These are phyloP conservation scores for Coelastrella sp. DNA, from an alignment of 139 green algal genomes.

Conservation along the genomic window DNA sequence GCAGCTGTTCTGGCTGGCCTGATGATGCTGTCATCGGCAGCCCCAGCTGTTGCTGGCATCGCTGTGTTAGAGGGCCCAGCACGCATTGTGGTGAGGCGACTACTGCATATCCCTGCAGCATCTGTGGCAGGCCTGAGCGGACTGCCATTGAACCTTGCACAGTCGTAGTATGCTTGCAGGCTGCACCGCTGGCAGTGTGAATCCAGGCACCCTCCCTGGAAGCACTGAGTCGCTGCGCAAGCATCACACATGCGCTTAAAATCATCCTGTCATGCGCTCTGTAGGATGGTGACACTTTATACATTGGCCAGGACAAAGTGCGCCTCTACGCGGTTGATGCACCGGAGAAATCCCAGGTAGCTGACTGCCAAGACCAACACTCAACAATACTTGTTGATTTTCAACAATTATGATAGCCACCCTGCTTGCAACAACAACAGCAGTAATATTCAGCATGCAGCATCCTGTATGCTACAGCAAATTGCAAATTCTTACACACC, in stretches of 20 bases:
- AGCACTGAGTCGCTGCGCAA: too few relatives aligned
- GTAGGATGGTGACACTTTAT: conserved; percentile 76
- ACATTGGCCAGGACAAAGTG: conserved; percentile 59
- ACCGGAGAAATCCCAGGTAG: conserved; percentile 67
- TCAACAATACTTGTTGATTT: not conserved
- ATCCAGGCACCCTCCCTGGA: too few relatives aligned
- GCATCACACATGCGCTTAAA: too few relatives aligned
- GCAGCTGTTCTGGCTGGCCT: conserved; percentile 19
- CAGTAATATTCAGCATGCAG: too few relatives aligned
- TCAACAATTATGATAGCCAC: too few relatives aligned
- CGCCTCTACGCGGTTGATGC: conserved; percentile 85
- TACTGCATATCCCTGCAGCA: not conserved
- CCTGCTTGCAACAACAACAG: too few relatives aligned
- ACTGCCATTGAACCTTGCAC: too few relatives aligned
- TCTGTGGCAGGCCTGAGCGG: too few relatives aligned
- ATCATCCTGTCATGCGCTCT: not conserved
- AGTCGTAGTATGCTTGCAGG: not conserved
- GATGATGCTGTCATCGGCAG: not conserved
- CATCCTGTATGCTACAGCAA: too few relatives aligned
- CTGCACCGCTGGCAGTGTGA: not conserved
- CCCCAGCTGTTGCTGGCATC: not conserved
- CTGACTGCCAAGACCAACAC: not conserved
- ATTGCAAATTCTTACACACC: too few relatives aligned
- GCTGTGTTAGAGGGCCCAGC: conserved; percentile 58
- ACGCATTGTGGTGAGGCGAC: conserved; percentile 50